These are phyloP conservation scores for Mycena chlorophos DNA, from an alignment of 768 basidiomycete genomes.

Conservation along the genomic window DNA sequence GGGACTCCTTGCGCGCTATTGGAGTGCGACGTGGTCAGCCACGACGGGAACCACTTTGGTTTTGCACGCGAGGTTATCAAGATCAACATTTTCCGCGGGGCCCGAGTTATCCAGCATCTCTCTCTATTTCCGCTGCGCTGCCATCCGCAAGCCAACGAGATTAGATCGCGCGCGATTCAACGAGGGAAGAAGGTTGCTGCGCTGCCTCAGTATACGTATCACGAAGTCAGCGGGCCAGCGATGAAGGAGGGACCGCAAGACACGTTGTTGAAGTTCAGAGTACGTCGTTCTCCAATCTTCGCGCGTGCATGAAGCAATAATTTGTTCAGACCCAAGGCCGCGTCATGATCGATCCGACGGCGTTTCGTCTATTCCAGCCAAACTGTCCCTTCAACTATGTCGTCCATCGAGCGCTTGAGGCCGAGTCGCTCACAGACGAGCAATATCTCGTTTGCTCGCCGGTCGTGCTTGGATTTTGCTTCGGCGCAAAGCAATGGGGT, in stretches of 20 bases:
- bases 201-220: conserved; percentile 14
- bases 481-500: conserved; percentile 32
- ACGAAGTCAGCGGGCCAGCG: conserved; percentile 18
- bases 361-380: conserved; percentile 27
- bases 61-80: conserved; percentile 11
- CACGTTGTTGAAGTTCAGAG: conserved; percentile 5
- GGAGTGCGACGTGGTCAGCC: conserved; percentile 18
- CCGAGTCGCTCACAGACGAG: conserved; percentile 23
- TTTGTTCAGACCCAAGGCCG: conserved; percentile 25
- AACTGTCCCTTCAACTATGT: conserved; percentile 19
- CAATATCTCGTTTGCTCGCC: conserved; percentile 30
- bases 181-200: conserved; percentile 17
- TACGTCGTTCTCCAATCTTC: background rate
- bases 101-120: conserved; percentile 22
- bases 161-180: conserved; percentile 7
- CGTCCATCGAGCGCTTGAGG: conserved; percentile 19
- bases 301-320: background rate
- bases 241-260: conserved; percentile 14
- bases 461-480: conserved; percentile 27
- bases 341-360: conserved; percentile 28
- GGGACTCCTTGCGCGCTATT: conserved; percentile 3
- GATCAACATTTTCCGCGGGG: conserved; percentile 21
- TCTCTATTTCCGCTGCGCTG: conserved; percentile 20
- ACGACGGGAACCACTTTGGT: conserved; percentile 22
- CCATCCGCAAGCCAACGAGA: conserved; percentile 5